A percentile compares a stretch with the other conserved stretches of the same genome.
Conservation (phyloP, 306 rosid genomes). For the Lablab purpureus region DNA sequence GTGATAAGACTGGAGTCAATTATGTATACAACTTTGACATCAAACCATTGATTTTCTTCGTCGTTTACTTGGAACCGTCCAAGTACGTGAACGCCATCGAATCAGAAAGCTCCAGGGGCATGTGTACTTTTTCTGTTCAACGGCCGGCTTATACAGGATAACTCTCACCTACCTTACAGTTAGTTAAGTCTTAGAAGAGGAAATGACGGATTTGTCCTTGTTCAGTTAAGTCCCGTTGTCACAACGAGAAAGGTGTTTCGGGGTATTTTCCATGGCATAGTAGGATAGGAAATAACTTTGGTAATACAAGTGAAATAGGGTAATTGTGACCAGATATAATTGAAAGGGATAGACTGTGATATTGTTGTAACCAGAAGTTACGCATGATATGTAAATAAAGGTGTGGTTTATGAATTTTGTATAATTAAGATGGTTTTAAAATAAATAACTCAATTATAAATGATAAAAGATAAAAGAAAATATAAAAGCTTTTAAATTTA, state of each 20-base stretch:
- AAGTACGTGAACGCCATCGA: conserved; percentile 27
- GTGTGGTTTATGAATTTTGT: conserved; percentile 34
- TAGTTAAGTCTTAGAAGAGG: conserved; percentile 38
- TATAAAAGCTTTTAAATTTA: no score
- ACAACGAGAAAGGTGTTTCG: not conserved
- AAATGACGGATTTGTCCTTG: conserved; percentile 51
- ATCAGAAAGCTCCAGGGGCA: conserved; percentile 42
- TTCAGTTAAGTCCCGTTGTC: not conserved
- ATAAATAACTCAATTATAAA: no score
- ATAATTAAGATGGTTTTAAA: no score
- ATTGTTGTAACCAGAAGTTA: not conserved
- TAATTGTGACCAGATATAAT: conserved; percentile 37
- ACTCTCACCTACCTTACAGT: conserved; percentile 61
- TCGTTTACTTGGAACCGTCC: conserved; percentile 43
- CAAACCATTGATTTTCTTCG: conserved; percentile 47
- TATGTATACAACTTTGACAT: conserved; percentile 10
- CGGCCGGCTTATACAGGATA: conserved; percentile 60
- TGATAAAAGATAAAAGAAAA: no score
- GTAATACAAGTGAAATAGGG: conserved; percentile 44
- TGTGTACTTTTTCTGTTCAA: conserved; percentile 55
- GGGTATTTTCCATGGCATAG: conserved; percentile 35
- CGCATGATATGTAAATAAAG: conserved; percentile 53
- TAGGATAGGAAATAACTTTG: conserved; percentile 36
- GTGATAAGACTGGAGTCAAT: conserved; percentile 20
- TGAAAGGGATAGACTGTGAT: conserved; percentile 6